Evolutionary conservation across 108 stramenopile genomes (phyloP).

Genomic region (Cyclostephanos tholiformis): DNA sequence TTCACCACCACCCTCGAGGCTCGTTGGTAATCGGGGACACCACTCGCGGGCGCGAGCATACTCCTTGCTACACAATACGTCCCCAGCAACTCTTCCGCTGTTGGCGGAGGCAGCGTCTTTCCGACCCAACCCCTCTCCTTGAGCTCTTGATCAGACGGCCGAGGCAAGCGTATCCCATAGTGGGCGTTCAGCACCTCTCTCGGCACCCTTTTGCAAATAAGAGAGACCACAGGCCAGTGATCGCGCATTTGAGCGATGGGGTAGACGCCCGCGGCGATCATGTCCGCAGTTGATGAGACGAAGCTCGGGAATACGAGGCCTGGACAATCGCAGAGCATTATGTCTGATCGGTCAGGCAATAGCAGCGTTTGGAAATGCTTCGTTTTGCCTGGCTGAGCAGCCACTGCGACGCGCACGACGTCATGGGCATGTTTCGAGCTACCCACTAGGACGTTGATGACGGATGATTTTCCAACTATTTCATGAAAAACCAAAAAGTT

Average conservation of each 20-base stretch:
- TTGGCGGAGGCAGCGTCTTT: conserved; percentile 68
- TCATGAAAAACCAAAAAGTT: conserved; percentile 65
- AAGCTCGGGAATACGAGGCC: conserved; percentile 99
- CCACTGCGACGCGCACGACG: conserved; percentile 93
- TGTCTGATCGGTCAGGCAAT: conserved; percentile 76
- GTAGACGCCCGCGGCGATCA: conserved; percentile 96
- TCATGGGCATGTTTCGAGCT: conserved; percentile 88
- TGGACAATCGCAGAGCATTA: conserved; percentile 99
- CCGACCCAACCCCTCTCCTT: conserved; percentile 45
- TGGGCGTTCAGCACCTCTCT: conserved; percentile 89
- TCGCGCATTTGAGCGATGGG: conserved; percentile 99
- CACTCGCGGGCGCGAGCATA: conserved; percentile 88
- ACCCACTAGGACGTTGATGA: conserved; percentile 97
- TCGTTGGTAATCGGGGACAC: conserved; percentile 90
- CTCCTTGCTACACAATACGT: conserved; percentile 93
- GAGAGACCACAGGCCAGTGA: conserved; percentile 84
- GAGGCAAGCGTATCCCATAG: conserved; percentile 88
- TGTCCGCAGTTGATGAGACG: conserved; percentile 93
- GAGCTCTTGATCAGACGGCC: conserved; percentile 66
- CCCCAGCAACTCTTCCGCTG: conserved; percentile 82
- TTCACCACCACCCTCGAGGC: conserved; percentile 93
- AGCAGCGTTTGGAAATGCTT: conserved; percentile 99
- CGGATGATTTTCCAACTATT: conserved; percentile 95
- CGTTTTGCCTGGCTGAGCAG: conserved; percentile 98
- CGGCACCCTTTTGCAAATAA: conserved; percentile 92